Base-by-base conservation (phyloP, 441 rosid genomes). In the Erodium moschatum region DNA sequence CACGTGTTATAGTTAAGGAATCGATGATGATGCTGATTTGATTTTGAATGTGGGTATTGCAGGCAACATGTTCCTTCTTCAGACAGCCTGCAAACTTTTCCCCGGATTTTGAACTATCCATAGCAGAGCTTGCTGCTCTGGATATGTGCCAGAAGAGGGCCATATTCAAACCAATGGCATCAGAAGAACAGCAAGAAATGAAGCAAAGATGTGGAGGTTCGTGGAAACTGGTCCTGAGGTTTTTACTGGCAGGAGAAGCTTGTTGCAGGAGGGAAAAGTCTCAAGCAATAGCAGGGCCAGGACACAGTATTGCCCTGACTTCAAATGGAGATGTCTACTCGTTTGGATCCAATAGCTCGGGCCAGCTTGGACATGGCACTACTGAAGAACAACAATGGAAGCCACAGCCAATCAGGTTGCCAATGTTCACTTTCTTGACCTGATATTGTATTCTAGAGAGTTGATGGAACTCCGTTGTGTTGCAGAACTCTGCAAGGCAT, bases 1-100 rank as follows among this genome's bases (percentile, higher is more conserved):
- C 27, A 18, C 20, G 58, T 73, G 29, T 72, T 40, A 52, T 9
- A 40, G 65, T 63, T 69, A 54, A 16, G 74, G 89, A 78, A 87
- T 84, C 77, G 82, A 73, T 81, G 72, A 70, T 84, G 85, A 83
- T 79, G 83, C 86, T 84, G 81, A 84, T 82, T 82, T 83, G 80
- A 70, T 80, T 81, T 81, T 71, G 72, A 60, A 71, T 74, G 73
- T 79, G 67, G 58, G 35, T 74, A 33, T 75, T 83, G 83, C 96
- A 95, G 99, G 97, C 90, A 74, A 87, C 99, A 69, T 89, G 97
- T 60, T 85, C 87, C 27, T 95, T 89, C 89, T 95, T 95, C 76
- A 89, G 97, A 85, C 92, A 84, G 87, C 96, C 96, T 29, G 97
- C 97, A 73, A 86, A 90, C 80, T 90, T 91, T 64, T 66, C 87